Conservation (phyloP, 306 rosid species). For the Medicago lupulina region DNA sequence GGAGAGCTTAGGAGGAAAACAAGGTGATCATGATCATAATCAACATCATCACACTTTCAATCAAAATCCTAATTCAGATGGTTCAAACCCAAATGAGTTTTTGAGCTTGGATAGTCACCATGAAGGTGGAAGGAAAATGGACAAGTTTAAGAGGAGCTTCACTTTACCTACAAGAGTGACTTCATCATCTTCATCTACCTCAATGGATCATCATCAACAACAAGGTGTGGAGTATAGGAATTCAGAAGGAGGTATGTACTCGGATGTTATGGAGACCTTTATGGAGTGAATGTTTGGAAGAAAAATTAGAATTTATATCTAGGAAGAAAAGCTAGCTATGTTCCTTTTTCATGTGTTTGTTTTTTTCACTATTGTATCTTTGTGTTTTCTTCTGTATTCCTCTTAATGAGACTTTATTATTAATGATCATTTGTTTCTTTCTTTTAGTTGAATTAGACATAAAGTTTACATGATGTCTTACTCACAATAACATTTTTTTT, state of each 20-base stretch:
- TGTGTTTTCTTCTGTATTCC: constrained; percentile 53
- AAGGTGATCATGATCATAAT: constrained; percentile 45
- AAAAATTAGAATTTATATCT: constrained; percentile 59
- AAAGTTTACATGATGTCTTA: constrained; percentile 33
- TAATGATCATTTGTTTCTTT: constrained; percentile 55
- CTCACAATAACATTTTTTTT: constrained; percentile 5
- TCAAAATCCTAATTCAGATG: constrained; percentile 54
- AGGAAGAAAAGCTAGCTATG: constrained; percentile 63
- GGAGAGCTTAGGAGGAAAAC: constrained; percentile 65
- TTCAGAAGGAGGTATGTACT: constrained; percentile 76
- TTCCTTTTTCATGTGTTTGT: constrained; percentile 51
- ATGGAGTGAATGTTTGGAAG: constrained; percentile 65
- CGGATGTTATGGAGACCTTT: constrained; percentile 91
- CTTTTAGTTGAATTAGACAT: constrained; percentile 52
- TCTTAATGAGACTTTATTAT: constrained; percentile 55
- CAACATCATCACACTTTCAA: constrained; percentile 35
- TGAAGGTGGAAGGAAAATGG: constrained; percentile 68
- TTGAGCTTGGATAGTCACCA: constrained; percentile 90
- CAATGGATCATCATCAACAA: constrained; percentile 75
- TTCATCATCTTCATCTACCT: constrained; percentile 85
- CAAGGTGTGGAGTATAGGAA: constrained; percentile 66
- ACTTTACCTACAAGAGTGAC: constrained; percentile 84
- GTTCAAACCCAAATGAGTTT: constrained; percentile 65
- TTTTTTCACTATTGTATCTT: constrained; percentile 45
- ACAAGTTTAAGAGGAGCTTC: constrained; percentile 82